A percentile compares a stretch with the other conserved stretches of the same genome.
phyloP scores from a whole-genome alignment of 2,329 filamentous ascomycete species.

The Pseudocercospora pini-densiflorae region DNA sequence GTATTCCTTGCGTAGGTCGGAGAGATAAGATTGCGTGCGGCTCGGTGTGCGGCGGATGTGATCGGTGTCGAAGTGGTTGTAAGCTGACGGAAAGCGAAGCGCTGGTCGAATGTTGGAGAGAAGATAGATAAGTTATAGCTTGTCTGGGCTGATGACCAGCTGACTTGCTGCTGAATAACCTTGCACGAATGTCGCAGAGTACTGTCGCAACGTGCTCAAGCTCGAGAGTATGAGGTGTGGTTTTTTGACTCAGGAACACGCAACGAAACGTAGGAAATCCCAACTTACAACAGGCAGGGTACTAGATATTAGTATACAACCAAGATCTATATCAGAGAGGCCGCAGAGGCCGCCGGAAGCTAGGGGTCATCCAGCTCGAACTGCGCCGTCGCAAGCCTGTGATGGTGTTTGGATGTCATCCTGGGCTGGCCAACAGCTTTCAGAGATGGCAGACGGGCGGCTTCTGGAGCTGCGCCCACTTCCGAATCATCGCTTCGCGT shows the following conservation, averaged over 20 bases:
- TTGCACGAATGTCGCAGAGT: conserved; percentile 5
- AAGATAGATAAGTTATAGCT: not conserved
- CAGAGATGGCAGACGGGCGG: not conserved
- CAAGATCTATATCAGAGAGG: not conserved
- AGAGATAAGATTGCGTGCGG: not conserved
- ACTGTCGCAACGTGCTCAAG: not conserved
- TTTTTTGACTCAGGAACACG: not conserved
- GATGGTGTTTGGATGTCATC: conserved; percentile 5
- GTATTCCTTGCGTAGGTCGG: not conserved
- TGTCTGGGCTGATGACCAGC: not conserved
- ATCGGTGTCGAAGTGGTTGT: not conserved
- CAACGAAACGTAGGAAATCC: not conserved
- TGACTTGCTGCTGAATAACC: not conserved
- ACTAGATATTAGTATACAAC: not conserved
- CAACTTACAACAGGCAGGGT: not conserved
- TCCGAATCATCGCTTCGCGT: conserved; percentile 3
- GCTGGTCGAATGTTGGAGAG: not conserved
- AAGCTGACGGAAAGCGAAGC: not conserved
- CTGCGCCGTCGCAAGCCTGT: not conserved
- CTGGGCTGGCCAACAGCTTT: not conserved
- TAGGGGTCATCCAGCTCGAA: not conserved
- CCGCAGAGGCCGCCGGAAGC: not conserved
- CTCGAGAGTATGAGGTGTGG: not conserved
- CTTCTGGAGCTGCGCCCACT: conserved; percentile 7
- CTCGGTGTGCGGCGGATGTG: not conserved